Conservation (phyloP, 2,329 filamentous ascomycete species). For the Monascus ruber region DNA sequence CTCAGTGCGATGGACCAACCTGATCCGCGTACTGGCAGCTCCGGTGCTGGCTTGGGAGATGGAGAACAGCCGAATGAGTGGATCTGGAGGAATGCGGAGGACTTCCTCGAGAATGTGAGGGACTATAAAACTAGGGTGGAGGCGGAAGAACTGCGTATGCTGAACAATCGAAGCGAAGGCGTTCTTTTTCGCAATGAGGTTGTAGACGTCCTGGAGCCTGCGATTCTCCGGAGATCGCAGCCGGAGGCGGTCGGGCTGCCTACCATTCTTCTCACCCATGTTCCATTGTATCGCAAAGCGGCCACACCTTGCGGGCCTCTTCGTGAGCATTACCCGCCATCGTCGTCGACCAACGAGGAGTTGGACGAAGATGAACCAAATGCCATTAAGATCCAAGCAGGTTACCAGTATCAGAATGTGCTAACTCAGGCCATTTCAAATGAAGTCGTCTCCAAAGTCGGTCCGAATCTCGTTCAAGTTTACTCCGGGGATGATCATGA, state of each 20-base stretch:
- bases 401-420: constrained; percentile 97
- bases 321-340: constrained; percentile 72
- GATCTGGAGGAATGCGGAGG: constrained; percentile 64
- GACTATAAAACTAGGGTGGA: constrained; percentile 56
- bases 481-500: constrained; percentile 98
- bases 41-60: constrained; percentile 34
- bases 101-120: constrained; percentile 62
- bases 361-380: constrained; percentile 56
- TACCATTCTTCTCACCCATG: constrained; percentile 79
- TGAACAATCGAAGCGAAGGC: constrained; percentile 49
- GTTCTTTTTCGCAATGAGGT: constrained; percentile 48
- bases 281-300: constrained; percentile 71
- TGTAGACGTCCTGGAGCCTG: constrained; percentile 45
- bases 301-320: constrained; percentile 80
- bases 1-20: constrained; percentile 61
- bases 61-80: constrained; percentile 41
- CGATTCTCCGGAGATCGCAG: constrained; percentile 10
- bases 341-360: constrained; percentile 45
- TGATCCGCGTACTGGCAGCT: constrained; percentile 36
- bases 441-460: constrained; percentile 63
- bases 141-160: constrained; percentile 54
- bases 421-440: constrained; percentile 65
- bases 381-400: constrained; percentile 62
- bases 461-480: constrained; percentile 63
- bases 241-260: constrained; percentile 52